Evolutionary conservation across 495 filamentous ascomycete species (phyloP).

Genomic region (Hypomontagnella monticulosa): DNA sequence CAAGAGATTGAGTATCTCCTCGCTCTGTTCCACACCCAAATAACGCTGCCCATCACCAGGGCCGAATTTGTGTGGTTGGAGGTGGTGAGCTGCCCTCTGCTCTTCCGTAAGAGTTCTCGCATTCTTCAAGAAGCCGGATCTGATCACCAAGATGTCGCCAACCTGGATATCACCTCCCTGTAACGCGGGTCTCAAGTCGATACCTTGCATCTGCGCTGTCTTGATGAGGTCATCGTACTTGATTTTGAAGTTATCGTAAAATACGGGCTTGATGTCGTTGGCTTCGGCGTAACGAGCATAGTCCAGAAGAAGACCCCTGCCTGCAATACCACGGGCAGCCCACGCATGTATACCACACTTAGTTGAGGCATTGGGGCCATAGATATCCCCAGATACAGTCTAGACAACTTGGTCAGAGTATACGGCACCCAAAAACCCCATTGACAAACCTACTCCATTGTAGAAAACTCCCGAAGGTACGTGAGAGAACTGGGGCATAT

Average conservation of each 20-base stretch:
- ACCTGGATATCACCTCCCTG: conserved; percentile 70
- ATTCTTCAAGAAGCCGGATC: conserved; percentile 67
- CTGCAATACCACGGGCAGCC: conserved; percentile 50
- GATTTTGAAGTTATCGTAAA: conserved; percentile 62
- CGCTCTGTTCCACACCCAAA: conserved; percentile 68
- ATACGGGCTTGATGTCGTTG: conserved; percentile 50
- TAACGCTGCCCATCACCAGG: conserved; percentile 58
- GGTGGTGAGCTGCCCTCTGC: conserved; percentile 48
- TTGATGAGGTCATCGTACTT: conserved; percentile 57
- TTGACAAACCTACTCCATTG: conserved; percentile 53
- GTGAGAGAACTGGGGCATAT: conserved; percentile 49
- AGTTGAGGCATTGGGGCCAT: conserved; percentile 33
- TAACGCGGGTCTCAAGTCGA: conserved; percentile 56
- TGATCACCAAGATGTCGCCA: conserved; percentile 70
- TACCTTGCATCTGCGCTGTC: conserved; percentile 25
- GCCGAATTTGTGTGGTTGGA: conserved; percentile 44
- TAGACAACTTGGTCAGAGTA: conserved; percentile 47
- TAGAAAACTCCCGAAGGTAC: conserved; percentile 57
- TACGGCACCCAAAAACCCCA: conserved; percentile 49
- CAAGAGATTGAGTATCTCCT: conserved; percentile 67
- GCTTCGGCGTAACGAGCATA: conserved; percentile 46
- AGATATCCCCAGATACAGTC: conserved; percentile 60
- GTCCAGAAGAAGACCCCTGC: conserved; percentile 63
- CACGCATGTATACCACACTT: conserved; percentile 50
- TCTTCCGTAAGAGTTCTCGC: conserved; percentile 52